Evolutionary conservation across 768 basidiomycete species (phyloP), one percentile per base, ranked within the genome.

Genomic region (Hericium coralloides): DNA sequence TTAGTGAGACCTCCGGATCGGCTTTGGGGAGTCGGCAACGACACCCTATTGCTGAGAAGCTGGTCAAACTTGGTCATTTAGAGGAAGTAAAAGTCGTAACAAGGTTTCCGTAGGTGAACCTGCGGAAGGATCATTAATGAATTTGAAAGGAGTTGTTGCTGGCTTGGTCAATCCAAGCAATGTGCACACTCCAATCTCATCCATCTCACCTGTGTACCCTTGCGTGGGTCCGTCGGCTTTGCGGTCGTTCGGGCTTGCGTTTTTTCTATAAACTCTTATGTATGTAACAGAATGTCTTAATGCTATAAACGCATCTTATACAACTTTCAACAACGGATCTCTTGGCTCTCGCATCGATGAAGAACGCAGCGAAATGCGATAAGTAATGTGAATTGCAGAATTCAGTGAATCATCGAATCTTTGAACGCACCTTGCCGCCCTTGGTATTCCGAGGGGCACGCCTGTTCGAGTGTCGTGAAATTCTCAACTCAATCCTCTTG

Each of bases 321-420:
- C 69, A 77, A 77, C 75, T 75, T 75, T 76, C 71, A 76, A 73
- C 80, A 81, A 81, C 72, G 79, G 81, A 82, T 83, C 79, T 81
- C 86, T 86, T 85, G 87, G 86, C 85, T 85, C 84, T 87, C 83
- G 86, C 85, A 87, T 86, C 84, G 84, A 83, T 84, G 85, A 85
- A 87, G 85, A 86, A 84, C 77, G 80, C 82, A 83, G 84, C 79
- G 78, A 84, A 84, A 79, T 80, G 83, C 78, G 79, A 84, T 82
- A 84, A 77, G 81, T 85, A 84, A 84, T 85, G 82, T 85, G 84
- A 85, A 83, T 84, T 84, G 82, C 81, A 82, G 81, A 82, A 80
- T 82, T 80, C 80, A 82, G 48, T 49, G 48, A 49, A 49, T 49
- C 83, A 84, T 85, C 80, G 80, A 85, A 82, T 84, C 81, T 84